Evolutionary conservation across 306 rosid species (phyloP).

Genomic region (Arachis hypogaea): DNA sequence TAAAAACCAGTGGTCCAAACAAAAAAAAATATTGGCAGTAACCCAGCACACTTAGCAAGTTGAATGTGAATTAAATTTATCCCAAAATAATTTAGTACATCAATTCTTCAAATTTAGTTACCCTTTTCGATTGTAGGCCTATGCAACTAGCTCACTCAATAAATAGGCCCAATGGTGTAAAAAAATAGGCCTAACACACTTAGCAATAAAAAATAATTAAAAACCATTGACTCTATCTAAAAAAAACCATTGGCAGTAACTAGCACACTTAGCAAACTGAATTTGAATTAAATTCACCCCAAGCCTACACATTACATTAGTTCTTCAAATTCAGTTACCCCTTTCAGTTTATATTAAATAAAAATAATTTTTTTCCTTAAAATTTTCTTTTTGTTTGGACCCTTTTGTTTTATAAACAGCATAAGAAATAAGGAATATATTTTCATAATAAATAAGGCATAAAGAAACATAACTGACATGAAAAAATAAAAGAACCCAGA

Average conservation of each 20-base stretch:
- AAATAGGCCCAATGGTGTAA: too few species aligned
- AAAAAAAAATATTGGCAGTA: too few species aligned
- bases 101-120: too few species aligned
- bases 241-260: constrained; percentile 7
- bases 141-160: too few species aligned
- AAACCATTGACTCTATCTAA: too few species aligned
- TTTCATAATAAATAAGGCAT: constrained; percentile 23
- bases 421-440: not conserved
- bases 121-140: too few species aligned
- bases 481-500: not conserved
- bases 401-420: not conserved
- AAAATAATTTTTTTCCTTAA: not conserved
- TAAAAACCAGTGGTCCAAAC: not conserved
- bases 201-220: too few species aligned
- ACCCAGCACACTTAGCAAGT: too few species aligned
- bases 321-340: constrained; percentile 11
- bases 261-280: not conserved
- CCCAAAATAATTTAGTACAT: too few species aligned
- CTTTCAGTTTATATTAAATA: not conserved
- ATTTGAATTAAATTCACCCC: not conserved
- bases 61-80: too few species aligned
- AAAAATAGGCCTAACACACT: too few species aligned
- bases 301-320: not conserved
- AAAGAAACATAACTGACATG: not conserved
- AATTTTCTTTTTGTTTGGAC: not conserved